Percentiles rank a stretch among this genome's conserved stretches.
These are phyloP conservation scores for Tetrahymena borealis DNA, from an alignment of 73 alveolate genomes.

Conservation along the genomic window DNA sequence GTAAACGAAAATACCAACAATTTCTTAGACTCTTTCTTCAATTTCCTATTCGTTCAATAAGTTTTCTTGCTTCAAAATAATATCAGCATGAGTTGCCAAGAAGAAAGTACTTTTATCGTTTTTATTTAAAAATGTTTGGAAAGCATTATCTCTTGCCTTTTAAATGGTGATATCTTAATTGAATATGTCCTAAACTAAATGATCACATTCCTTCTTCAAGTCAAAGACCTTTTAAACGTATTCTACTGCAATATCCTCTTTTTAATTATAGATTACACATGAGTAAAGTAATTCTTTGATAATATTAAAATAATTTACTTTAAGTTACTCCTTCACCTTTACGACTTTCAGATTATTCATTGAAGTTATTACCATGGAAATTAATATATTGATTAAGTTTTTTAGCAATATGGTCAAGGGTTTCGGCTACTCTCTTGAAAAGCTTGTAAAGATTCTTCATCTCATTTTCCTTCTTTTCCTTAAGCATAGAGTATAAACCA, in stretches of 20 bases:
- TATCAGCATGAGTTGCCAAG: background rate
- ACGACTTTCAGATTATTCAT: background rate
- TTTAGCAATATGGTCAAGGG: background rate
- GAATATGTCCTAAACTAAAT: background rate
- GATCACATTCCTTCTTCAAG: background rate
- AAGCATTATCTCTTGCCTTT: background rate
- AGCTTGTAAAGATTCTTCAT: background rate
- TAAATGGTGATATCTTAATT: background rate
- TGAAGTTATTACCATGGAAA: background rate
- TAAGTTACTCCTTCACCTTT: background rate
- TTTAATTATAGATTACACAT: background rate
- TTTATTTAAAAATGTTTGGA: background rate
- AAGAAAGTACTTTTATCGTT: background rate
- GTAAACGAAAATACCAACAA: background rate
- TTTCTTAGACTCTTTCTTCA: background rate
- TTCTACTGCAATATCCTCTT: background rate
- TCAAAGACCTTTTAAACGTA: background rate
- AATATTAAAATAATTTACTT: background rate
- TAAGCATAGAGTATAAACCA: background rate
- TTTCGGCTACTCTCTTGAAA: background rate
- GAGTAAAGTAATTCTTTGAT: background rate
- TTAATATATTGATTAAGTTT: background rate
- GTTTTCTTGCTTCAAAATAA: background rate
- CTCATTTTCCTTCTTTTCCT: background rate
- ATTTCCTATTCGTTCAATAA: background rate